phyloP scores from a whole-genome alignment of 2,329 filamentous ascomycete genomes.

The Phaeosphaeria sp. region DNA sequence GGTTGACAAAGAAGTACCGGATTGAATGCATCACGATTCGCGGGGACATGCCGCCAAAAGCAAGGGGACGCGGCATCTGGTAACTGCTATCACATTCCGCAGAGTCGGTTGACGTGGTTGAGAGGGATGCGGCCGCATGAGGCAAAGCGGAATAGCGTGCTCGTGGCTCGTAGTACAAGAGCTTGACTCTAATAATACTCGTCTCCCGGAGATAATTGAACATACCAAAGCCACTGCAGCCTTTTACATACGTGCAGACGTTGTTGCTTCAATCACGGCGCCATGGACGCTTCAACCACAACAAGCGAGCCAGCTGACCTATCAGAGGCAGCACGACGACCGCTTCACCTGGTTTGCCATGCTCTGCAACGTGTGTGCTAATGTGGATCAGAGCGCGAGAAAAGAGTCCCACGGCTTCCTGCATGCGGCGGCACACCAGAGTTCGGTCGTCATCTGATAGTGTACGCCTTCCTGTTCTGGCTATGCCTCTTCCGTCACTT shows the following conservation, averaged over 20 bases:
- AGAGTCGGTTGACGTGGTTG: neutral
- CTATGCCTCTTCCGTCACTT: neutral
- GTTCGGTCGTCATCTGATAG: neutral
- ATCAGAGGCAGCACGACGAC: too few species aligned
- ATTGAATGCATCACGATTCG: neutral
- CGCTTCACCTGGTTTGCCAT: too few species aligned
- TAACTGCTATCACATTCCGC: neutral
- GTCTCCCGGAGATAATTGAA: neutral
- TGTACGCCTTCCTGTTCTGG: neutral
- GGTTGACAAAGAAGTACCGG: too few species aligned
- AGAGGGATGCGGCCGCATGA: neutral
- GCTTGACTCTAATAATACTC: neutral
- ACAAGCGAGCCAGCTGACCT: too few species aligned
- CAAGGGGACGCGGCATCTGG: conserved; percentile 9
- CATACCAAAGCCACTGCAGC: too few species aligned
- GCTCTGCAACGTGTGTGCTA: too few species aligned
- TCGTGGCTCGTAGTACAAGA: neutral
- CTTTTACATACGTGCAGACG: too few species aligned
- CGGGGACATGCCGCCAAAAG: neutral
- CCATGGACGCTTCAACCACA: too few species aligned
- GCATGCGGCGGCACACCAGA: neutral
- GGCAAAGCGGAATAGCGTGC: neutral
- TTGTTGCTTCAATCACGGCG: too few species aligned
- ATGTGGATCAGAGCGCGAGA: neutral
- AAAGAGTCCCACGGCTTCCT: neutral